A percentile compares a stretch with the other conserved stretches of the same genome.
Evolutionary conservation across 257 asterid genomes (phyloP).

Genomic region (Ocimum tenuiflorum): DNA sequence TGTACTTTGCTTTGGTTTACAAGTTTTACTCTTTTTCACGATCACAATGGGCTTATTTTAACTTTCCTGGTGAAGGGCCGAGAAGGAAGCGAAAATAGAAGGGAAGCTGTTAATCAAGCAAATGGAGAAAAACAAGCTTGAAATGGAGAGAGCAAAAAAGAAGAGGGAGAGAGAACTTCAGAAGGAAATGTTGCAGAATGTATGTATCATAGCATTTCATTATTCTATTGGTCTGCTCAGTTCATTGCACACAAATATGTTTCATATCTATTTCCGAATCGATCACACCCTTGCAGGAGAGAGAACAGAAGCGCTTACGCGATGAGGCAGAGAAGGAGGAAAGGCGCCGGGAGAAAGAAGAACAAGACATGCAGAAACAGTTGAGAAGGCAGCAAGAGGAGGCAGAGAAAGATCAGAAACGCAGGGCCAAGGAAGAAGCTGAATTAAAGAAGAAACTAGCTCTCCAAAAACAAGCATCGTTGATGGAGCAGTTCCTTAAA

Average conservation of each 20-base stretch:
- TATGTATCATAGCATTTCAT: slow-evolving; percentile 22
- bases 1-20: slow-evolving; percentile 22
- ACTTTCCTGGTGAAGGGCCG: slow-evolving; percentile 51
- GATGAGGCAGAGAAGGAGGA: slow-evolving; percentile 67
- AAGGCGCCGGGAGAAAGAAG: slow-evolving; percentile 66
- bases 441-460: slow-evolving; percentile 51
- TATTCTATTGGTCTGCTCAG: background rate
- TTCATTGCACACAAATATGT: background rate
- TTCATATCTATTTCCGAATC: slow-evolving; percentile 8
- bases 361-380: slow-evolving; percentile 54
- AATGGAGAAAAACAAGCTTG: slow-evolving; percentile 67
- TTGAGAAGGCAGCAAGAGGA: slow-evolving; percentile 68
- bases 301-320: slow-evolving; percentile 52
- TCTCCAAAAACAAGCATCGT: slow-evolving; percentile 78
- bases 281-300: slow-evolving; percentile 45
- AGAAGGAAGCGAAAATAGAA: slow-evolving; percentile 48
- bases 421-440: slow-evolving; percentile 76
- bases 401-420: slow-evolving; percentile 60
- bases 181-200: slow-evolving; percentile 67
- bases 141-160: slow-evolving; percentile 67
- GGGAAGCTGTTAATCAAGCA: slow-evolving; percentile 55
- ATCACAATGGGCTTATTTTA: slow-evolving; percentile 3
- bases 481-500: slow-evolving; percentile 80
- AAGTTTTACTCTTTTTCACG: background rate
- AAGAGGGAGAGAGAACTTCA: slow-evolving; percentile 56